Evolutionary conservation across 768 basidiomycete genomes (phyloP).

Genomic region (Erythrobasidium yunnanense): DNA sequence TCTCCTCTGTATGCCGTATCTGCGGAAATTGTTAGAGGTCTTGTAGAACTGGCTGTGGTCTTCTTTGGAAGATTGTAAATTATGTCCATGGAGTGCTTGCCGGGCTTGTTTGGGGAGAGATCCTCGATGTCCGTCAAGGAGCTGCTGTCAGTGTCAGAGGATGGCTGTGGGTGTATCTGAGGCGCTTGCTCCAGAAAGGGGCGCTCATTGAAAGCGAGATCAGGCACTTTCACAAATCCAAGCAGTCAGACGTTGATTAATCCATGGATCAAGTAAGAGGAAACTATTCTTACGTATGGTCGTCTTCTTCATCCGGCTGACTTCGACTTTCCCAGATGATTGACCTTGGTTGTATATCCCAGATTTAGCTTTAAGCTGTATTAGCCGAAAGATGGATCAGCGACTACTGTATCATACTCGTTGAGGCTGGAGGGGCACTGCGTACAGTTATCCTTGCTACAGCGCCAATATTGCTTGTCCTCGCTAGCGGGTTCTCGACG

Average conservation of each 20-base stretch:
- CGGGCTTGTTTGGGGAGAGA: too few species aligned
- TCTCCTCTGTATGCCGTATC: background rate
- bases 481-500: background rate
- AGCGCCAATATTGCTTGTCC: slow-evolving; percentile 5
- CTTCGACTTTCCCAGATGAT: background rate
- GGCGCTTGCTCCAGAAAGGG: slow-evolving; percentile 4
- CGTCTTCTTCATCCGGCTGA: background rate
- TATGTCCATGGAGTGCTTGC: too few species aligned
- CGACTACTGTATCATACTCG: background rate
- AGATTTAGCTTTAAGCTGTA: slow-evolving; percentile 17
- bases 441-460: background rate
- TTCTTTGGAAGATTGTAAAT: too few species aligned
- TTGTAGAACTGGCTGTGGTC: too few species aligned
- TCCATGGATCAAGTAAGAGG: background rate
- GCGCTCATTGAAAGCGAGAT: slow-evolving; percentile 12
- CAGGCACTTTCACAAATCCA: background rate
- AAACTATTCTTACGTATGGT: background rate
- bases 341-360: slow-evolving; percentile 20
- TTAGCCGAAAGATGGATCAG: background rate
- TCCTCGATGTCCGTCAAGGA: too few species aligned
- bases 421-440: background rate
- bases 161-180: background rate
- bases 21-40: background rate
- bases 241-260: background rate
- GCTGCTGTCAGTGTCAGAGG: too few species aligned